A percentile compares a stretch with the other conserved stretches of the same genome.
Conservation (phyloP, 2,329 filamentous ascomycete species). For the Sclerotinia spermophila region DNA sequence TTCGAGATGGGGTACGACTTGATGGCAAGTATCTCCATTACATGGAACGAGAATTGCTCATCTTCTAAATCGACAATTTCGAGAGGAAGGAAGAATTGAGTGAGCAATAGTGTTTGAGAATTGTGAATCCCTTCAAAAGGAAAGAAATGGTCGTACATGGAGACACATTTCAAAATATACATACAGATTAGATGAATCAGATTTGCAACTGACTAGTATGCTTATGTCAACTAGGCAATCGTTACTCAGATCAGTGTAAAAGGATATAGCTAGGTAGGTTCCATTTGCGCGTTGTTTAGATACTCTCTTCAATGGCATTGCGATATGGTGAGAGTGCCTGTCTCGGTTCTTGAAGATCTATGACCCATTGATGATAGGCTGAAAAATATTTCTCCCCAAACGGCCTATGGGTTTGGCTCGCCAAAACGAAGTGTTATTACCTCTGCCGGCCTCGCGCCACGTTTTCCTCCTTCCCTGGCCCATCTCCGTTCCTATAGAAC, state of each 20-base stretch:
- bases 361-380: background rate
- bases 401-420: background rate
- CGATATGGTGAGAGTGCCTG: background rate
- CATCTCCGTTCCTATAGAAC: background rate
- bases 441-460: background rate
- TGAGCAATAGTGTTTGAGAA: background rate
- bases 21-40: background rate
- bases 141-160: background rate
- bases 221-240: background rate
- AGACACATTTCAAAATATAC: background rate
- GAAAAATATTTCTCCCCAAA: background rate
- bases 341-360: no score
- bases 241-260: background rate
- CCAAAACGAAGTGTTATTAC: background rate
- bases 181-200: background rate
- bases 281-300: background rate
- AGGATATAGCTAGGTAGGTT: background rate
- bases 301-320: background rate
- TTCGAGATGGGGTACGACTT: background rate
- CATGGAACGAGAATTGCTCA: background rate
- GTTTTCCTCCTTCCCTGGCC: accelerated
- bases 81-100: background rate
- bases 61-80: background rate
- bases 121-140: background rate
- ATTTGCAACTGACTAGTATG: no score